Conservation (phyloP, 805 yeast species). For the Starmerella apis region DNA sequence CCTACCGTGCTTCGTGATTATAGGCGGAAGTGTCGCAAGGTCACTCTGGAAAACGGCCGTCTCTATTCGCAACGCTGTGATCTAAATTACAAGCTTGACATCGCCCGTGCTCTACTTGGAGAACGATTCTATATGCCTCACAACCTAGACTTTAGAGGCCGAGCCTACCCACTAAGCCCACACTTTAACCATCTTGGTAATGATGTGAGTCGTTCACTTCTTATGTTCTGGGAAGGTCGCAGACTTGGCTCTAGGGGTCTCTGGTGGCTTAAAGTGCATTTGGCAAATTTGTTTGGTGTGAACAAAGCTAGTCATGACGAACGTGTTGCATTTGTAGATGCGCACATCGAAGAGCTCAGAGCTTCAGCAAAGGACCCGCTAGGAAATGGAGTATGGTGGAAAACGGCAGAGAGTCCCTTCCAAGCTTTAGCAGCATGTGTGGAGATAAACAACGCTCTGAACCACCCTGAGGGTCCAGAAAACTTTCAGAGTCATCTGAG, state of each 20-base stretch:
- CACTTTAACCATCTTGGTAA: constrained; percentile 54
- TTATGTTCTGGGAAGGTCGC: constrained; percentile 51
- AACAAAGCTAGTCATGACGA: constrained; percentile 46
- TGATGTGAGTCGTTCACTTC: constrained; percentile 48
- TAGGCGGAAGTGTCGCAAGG: constrained; percentile 48
- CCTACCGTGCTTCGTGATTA: constrained; percentile 62
- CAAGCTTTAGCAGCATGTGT: constrained; percentile 49
- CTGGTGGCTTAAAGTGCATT: constrained; percentile 51
- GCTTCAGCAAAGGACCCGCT: constrained; percentile 43
- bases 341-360: constrained; percentile 37
- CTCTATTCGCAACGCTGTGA: constrained; percentile 86
- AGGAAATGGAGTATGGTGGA: constrained; percentile 44
- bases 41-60: constrained; percentile 51
- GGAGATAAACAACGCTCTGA: constrained; percentile 43
- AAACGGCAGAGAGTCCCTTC: constrained; percentile 51
- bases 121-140: constrained; percentile 54
- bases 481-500: constrained; percentile 43
- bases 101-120: constrained; percentile 80
- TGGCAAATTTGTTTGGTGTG: constrained; percentile 49
- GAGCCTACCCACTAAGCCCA: constrained; percentile 56
- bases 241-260: constrained; percentile 45
- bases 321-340: constrained; percentile 42
- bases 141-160: constrained; percentile 53
- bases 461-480: constrained; percentile 40
- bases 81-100: constrained; percentile 82